Evolutionary conservation across 371 early-diverging fungal species (phyloP), one percentile per base, ranked within the genome.

Genomic region (Smittium culicis): DNA sequence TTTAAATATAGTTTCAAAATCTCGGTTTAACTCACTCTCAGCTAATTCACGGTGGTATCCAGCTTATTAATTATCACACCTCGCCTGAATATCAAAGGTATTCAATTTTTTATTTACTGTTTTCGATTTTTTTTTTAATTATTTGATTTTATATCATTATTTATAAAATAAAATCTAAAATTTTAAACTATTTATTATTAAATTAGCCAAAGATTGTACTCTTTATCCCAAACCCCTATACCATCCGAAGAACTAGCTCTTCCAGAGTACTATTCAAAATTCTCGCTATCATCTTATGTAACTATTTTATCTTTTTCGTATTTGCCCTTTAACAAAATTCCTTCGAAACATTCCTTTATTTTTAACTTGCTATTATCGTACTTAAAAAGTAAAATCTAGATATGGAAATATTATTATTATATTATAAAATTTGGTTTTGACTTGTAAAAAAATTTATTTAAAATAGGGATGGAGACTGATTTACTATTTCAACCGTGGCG

Each of bases 401-500:
- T n/a, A n/a, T n/a, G n/a, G n/a, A n/a, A n/a, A n/a, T n/a, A n/a
- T n/a, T n/a, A n/a, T n/a, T n/a, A n/a, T n/a, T n/a, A n/a, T n/a
- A n/a, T n/a, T n/a, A n/a, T n/a, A n/a, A n/a, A n/a, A n/a, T n/a
- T n/a, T n/a, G n/a, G n/a, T n/a, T n/a, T n/a, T n/a, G n/a, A n/a
- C n/a, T n/a, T n/a, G n/a, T n/a, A n/a, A n/a, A n/a, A n/a, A n/a
- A n/a, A n/a, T n/a, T n/a, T n/a, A n/a, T n/a, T n/a, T n/a, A n/a
- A n/a, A 11, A 45, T 45, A 45, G 45, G 45, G 92, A 8, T 92
- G 89, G 88, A 85, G 85, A 24, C 90, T 88, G 0, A 77, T 91
- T 30, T 85, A 88, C 67, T 88, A 88, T 70, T 84, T 92, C 66
- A 89, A 90, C 66, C 85, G 85, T 34, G 87, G 86, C 0, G 82